Evolutionary conservation across 2,329 filamentous ascomycete genomes (phyloP).

Genomic region (Trichoderma semiorbis): DNA sequence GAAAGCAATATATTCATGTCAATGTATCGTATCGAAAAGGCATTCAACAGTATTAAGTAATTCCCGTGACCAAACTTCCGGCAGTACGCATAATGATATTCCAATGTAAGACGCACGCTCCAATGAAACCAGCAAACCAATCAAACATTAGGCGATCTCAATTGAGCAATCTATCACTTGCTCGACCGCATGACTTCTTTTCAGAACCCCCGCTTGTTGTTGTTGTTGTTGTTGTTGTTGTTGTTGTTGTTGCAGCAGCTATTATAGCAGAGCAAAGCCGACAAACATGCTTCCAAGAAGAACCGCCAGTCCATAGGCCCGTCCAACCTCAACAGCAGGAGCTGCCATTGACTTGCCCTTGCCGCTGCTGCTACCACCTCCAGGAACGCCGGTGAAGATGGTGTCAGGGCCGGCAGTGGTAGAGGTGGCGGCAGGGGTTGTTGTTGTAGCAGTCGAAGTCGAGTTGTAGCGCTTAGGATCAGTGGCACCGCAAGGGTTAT

Average conservation of each 20-base stretch:
- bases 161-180: background rate
- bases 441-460: constrained; percentile 41
- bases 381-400: constrained; percentile 37
- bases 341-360: constrained; percentile 29
- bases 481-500: constrained; percentile 71
- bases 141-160: constrained; percentile 5
- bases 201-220: background rate
- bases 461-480: constrained; percentile 59
- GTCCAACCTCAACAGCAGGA: constrained; percentile 33
- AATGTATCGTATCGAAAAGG: constrained; percentile 12
- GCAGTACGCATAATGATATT: constrained; percentile 7
- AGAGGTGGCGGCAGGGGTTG: constrained; percentile 37
- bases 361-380: constrained; percentile 18
- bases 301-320: constrained; percentile 37
- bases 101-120: constrained; percentile 9
- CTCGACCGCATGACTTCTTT: background rate
- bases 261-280: constrained; percentile 33
- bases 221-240: background rate
- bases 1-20: background rate
- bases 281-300: constrained; percentile 39
- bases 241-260: background rate
- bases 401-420: constrained; percentile 27
- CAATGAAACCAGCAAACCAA: background rate
- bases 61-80: background rate
- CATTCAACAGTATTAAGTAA: constrained; percentile 14